Base-by-base conservation (phyloP, 1,284 basidiomycete species). In the Sphaerobolus stellatus region DNA sequence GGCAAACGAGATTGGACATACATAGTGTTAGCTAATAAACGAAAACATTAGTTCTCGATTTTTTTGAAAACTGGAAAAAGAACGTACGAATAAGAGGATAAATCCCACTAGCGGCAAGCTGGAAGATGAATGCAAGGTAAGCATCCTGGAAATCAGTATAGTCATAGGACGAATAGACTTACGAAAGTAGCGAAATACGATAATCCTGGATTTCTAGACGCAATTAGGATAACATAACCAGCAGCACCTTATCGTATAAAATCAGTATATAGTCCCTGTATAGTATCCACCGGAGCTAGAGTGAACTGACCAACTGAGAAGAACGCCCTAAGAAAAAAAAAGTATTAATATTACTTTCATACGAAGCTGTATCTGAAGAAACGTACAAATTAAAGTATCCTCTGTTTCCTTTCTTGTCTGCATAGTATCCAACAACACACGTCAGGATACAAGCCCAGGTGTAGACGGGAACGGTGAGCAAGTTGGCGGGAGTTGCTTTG, bases 181-280 rank as follows among this genome's bases (percentile, higher is more conserved):
- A 82, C 81, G 77, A 80, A 90, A 36, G 85, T 81, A 20, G 81
- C 85, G 56, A 86, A 78, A 66, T 90, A 90, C 2, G 84, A 87
- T 8, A 90, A 68, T 1, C 80, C 77, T 0, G 85, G 74, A 58
- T 71, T 84, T 47, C 80, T 75, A 18, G 86, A 88, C 13, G 68
- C 66, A 18, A 88, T 75, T 22, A 90, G 72, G 48, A 89, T 86
- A 54, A 88, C 80, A 62, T 89, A 90, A n/a, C 84, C 88, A 5
- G 71, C 72, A 1, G 67, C 66, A 11, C 70, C 46, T 49, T 34
- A 2, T 38, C 28, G 4, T 14, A 14, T 45, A 41, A 56, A n/a
- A n/a, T n/a, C n/a, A 30, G 52, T 52, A 58, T 36, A 60, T 59
- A 41, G 43, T 56, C 20, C 28, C 20, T 29, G 20, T 11, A 31